Evolutionary conservation across 2,329 filamentous ascomycete species (phyloP), one percentile per base, ranked within the genome.

Genomic region (Ploettnerulaceae sp.): DNA sequence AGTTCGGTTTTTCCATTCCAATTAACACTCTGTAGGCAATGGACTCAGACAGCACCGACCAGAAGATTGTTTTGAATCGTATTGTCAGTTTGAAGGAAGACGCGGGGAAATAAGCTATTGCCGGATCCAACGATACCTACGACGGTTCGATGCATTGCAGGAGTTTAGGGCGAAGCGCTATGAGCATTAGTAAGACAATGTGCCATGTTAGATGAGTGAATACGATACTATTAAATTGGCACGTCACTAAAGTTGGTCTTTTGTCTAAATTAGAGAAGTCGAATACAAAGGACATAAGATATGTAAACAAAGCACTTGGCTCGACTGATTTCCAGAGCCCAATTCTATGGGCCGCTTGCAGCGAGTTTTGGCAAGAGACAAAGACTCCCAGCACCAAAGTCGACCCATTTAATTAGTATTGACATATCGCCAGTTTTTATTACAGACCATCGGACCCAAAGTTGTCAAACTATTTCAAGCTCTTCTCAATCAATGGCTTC

Each of bases 51-150:
- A 86, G 81, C 49, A 85, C 80, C 0, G 78, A 80, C 24, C 86
- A 88, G n/a, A 87, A 84, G 66, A 73, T 95, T 55, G 79, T 97
- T 37, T 70, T 97, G 22, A 97, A 97, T 70, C 78, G 89, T 41
- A 96, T 97, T 61, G 90, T 97, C 17, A 87, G 85, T 37, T 68
- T 96, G 61, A 95, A 95, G 71, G 90, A 95, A 68, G 88, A 94
- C 62, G 71, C 77, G n/a, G 81, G 81, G 46, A 89, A 89, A 74
- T 65, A 58, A 45, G 15, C 21, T 7, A 31, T 45, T 31, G 9
- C 4, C 28, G 24, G 37, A 25, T 18, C 5, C 18, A 14, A 25
- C 11, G 46, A 37, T 25, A 7, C 12, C 12, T 43, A 39, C 24
- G 39, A 20, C 14, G 26, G 29, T 33, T 32, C 26, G 29, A 45